Conservation (phyloP, 257 asterid genomes). For the Lycium barbarum region DNA sequence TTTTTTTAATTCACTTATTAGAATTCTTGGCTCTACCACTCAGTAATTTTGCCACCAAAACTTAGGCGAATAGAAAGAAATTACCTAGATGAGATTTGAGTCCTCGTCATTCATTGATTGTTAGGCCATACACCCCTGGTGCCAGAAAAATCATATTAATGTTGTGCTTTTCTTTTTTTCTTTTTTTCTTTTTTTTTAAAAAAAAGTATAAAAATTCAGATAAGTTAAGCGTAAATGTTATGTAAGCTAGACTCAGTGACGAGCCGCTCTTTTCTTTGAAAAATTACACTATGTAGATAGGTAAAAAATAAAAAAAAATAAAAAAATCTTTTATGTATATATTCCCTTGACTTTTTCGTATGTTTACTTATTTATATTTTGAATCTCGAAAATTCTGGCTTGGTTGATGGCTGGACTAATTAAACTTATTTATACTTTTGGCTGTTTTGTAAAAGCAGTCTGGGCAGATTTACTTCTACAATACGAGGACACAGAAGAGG, state of each 20-base stretch:
- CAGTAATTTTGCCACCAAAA: no score
- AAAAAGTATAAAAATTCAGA: no score
- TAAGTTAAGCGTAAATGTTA: neutral
- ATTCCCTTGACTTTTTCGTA: neutral
- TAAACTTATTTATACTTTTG: neutral
- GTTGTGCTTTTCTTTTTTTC: neutral
- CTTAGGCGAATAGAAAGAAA: neutral
- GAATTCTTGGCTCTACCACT: neutral
- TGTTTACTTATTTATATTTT: neutral
- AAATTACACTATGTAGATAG: neutral
- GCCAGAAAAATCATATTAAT: neutral
- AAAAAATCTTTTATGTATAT: neutral
- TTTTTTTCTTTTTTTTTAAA: no score
- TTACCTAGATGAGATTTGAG: neutral
- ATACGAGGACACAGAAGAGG: constrained; percentile 62
- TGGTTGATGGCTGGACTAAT: neutral
- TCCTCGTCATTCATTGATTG: neutral
- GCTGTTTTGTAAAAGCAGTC: constrained; percentile 49
- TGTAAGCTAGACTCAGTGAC: neutral
- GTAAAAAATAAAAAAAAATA: neutral
- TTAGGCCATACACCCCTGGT: neutral
- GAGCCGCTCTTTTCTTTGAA: no score
- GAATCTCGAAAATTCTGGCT: no score
- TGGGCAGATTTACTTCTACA: constrained; percentile 62
- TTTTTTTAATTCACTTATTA: neutral